Conservation (phyloP, 2,329 filamentous ascomycete species). For the Beauveria pseudobassiana region DNA sequence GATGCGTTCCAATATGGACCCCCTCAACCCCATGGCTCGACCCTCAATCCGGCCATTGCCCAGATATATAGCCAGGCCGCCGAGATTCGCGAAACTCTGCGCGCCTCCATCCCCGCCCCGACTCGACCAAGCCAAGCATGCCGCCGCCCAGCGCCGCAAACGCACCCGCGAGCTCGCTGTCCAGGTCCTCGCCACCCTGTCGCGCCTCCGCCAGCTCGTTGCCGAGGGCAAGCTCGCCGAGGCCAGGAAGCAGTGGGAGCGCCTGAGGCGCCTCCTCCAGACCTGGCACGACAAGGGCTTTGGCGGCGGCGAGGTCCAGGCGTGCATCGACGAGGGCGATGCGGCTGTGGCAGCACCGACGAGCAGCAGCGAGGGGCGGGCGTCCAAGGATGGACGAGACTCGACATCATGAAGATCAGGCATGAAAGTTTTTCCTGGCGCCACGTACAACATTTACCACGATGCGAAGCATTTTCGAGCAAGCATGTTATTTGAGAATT, state of each 20-base stretch:
- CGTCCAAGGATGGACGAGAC: slow-evolving; percentile 16
- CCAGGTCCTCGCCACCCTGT: slow-evolving; percentile 56
- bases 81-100: slow-evolving; percentile 45
- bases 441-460: background rate
- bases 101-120: slow-evolving; percentile 38
- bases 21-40: slow-evolving; percentile 67
- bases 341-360: slow-evolving; percentile 29
- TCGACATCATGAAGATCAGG: background rate
- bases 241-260: slow-evolving; percentile 50
- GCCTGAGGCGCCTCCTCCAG: slow-evolving; percentile 43
- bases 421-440: background rate
- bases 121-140: slow-evolving; percentile 29
- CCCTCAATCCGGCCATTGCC: slow-evolving; percentile 63
- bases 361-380: slow-evolving; percentile 8
- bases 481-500: background rate
- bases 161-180: slow-evolving; percentile 49
- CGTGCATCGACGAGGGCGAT: slow-evolving; percentile 47
- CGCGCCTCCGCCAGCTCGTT: slow-evolving; percentile 49
- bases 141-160: slow-evolving; percentile 26
- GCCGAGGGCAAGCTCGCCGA: slow-evolving; percentile 52
- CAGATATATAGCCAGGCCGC: slow-evolving; percentile 61
- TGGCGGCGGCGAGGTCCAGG: slow-evolving; percentile 47
- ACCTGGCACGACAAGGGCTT: slow-evolving; percentile 47
- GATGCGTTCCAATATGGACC: slow-evolving; percentile 78
- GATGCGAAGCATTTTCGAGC: background rate